Evolutionary conservation across 1,284 basidiomycete genomes (phyloP).

Genomic region (Heterobasidion annosum): DNA sequence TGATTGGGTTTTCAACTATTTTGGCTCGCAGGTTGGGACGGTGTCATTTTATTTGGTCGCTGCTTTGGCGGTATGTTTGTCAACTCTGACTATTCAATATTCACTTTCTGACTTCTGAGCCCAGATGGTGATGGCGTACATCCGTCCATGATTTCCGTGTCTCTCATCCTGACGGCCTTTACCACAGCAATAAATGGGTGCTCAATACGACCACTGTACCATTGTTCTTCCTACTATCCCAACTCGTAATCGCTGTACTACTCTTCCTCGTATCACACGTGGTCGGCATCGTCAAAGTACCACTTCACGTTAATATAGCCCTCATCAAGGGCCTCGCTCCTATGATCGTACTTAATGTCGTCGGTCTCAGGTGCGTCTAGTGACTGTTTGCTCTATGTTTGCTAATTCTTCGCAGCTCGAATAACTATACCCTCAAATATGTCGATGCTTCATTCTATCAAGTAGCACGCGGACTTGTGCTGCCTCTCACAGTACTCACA

Average conservation of each 20-base stretch:
- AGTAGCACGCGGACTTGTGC: conserved; percentile 78
- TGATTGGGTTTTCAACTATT: not conserved
- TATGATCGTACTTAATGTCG: conserved; percentile 65
- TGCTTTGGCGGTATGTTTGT: conserved; percentile 60
- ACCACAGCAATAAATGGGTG: conserved; percentile 71
- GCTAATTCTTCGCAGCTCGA: conserved; percentile 43
- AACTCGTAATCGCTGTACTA: conserved; percentile 70
- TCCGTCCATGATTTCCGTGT: conserved; percentile 10
- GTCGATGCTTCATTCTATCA: conserved; percentile 92
- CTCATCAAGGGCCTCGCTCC: conserved; percentile 66
- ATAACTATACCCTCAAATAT: conserved; percentile 86
- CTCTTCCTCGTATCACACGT: conserved; percentile 62
- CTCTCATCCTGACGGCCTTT: conserved; percentile 2
- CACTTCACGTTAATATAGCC: conserved; percentile 47
- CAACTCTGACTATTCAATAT: not conserved
- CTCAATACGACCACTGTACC: conserved; percentile 60
- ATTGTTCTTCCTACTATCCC: conserved; percentile 79
- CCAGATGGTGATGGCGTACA: conserved; percentile 77
- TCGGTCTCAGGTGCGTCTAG: conserved; percentile 62
- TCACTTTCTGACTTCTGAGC: conserved; percentile 13
- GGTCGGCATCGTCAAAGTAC: conserved; percentile 52
- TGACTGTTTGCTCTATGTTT: not conserved
- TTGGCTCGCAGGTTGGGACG: conserved; percentile 42
- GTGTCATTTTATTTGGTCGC: conserved; percentile 77
- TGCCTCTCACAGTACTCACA: conserved; percentile 79